Base-by-base conservation (phyloP, 1,139 yeast genomes). In the Diutina sp. region DNA sequence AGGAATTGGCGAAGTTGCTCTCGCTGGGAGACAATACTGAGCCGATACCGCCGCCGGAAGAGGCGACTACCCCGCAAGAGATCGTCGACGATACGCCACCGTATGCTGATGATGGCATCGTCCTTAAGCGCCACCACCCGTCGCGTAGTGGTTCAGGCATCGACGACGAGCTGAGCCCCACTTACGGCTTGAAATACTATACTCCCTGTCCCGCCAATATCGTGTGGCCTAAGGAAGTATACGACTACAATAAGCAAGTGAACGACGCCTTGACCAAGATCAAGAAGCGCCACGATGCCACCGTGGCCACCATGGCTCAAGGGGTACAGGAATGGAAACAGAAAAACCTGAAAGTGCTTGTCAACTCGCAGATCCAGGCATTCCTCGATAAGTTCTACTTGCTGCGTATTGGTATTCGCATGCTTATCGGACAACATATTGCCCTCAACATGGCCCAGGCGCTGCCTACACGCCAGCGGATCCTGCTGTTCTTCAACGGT, bases 311-410 rank as follows among this genome's bases (percentile, higher is more conserved):
- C 0, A 86, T 90, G 69, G 97, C 97, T 1, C 91, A 88, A 64
- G 97, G 97, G 21, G 95, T 90, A 9, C 84, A 86, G 64, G 95
- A 88, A 69, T 90, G 96, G 96, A 90, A 90, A 66, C 68, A 64
- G 59, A 80, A 76, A 62, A 79, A 78, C 63, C 73, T 73, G 62
- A 75, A 76, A 2, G 71, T 74, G 48, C 73, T 66, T 61, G 82
- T 76, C 47, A 84, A 83, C 63, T 80, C 88, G 41, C 79, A 83
- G 25, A 83, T 89, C 55, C 95, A 89, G 67, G 79, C 85, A 14
- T 89, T 89, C 65, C 73, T 89, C 61, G 96, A 89, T 68, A 69
- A 93, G 44, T 89, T 89, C 67, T 89, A 89, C 71, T 83, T 89
- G 90, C 84, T 90, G 38, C 76, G 96, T 60, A 89, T 89, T 60